A percentile compares a stretch with the other conserved stretches of the same genome.
Evolutionary conservation across 768 basidiomycete species (phyloP).

Genomic region (Pleurotus djamor): DNA sequence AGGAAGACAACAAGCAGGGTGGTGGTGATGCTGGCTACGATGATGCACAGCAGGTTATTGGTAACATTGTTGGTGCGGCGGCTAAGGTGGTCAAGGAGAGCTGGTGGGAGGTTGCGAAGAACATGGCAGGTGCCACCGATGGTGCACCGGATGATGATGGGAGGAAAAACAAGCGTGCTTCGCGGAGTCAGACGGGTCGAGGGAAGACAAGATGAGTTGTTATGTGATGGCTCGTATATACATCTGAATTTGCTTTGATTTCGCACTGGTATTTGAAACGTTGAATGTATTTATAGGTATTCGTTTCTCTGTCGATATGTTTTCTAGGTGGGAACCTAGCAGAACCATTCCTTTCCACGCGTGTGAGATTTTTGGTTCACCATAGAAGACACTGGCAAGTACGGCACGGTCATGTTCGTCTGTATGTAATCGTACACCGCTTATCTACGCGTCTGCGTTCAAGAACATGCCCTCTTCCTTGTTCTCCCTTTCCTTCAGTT

Average conservation of each 20-base stretch:
- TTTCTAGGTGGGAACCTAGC: background rate
- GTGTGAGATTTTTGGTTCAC: too few species aligned
- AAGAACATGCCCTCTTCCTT: slow-evolving; percentile 5
- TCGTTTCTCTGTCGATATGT: background rate
- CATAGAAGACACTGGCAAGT: background rate
- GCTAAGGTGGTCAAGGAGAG: slow-evolving; percentile 19
- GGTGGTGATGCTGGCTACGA: slow-evolving; percentile 16
- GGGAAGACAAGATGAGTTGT: slow-evolving; percentile 1
- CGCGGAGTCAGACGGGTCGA: background rate
- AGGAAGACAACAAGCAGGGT: slow-evolving; percentile 12
- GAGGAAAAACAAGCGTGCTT: background rate
- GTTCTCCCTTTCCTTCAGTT: slow-evolving; percentile 2
- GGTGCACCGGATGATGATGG: slow-evolving; percentile 1
- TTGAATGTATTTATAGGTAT: background rate
- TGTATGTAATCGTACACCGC: background rate
- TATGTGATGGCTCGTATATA: background rate
- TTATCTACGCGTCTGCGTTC: background rate
- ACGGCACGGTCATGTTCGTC: background rate
- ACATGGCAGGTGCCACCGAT: slow-evolving; percentile 12
- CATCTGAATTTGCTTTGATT: background rate
- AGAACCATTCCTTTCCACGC: too few species aligned
- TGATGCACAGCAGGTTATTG: slow-evolving; percentile 45
- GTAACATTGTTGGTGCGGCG: slow-evolving; percentile 34
- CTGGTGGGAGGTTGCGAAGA: slow-evolving; percentile 30
- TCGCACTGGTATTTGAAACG: background rate